A percentile compares a stretch with the other conserved stretches of the same genome.
Evolutionary conservation across 805 yeast genomes (phyloP).

Genomic region (Naumovozyma castellii): DNA sequence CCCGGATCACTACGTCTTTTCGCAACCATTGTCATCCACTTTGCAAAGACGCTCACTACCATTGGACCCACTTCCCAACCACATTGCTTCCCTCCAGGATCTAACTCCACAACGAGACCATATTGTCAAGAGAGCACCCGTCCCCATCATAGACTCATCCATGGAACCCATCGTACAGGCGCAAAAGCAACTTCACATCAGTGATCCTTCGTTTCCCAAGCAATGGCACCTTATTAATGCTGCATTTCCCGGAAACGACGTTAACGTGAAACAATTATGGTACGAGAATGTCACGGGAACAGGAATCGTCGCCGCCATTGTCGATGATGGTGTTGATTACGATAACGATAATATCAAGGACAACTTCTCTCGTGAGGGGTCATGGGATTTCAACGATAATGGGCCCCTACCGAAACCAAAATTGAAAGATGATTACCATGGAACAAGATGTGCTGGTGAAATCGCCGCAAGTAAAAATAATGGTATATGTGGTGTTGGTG

Average conservation of each 20-base stretch:
- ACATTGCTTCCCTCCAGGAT: slow-evolving; percentile 39
- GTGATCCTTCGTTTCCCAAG: slow-evolving; percentile 70
- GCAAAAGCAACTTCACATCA: slow-evolving; percentile 45
- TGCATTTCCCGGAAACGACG: slow-evolving; percentile 65
- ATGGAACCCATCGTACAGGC: slow-evolving; percentile 39
- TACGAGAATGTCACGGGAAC: slow-evolving; percentile 66
- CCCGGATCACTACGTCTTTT: slow-evolving; percentile 58
- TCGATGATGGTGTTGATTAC: slow-evolving; percentile 90
- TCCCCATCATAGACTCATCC: slow-evolving; percentile 44
- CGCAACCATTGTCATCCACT: slow-evolving; percentile 30
- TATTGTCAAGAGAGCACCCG: slow-evolving; percentile 53
- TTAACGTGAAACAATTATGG: slow-evolving; percentile 85
- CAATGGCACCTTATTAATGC: slow-evolving; percentile 94
- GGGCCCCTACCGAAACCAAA: slow-evolving; percentile 69
- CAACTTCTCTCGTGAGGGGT: slow-evolving; percentile 67
- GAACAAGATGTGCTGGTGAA: slow-evolving; percentile 97
- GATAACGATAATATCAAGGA: slow-evolving; percentile 62
- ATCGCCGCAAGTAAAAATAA: slow-evolving; percentile 80
- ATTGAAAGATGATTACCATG: slow-evolving; percentile 78
- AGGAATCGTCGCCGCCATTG: slow-evolving; percentile 76
- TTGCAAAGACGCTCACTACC: no score
- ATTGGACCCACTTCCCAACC: no score
- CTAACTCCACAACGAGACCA: slow-evolving; percentile 38
- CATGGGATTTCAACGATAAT: slow-evolving; percentile 88
- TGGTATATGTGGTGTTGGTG: slow-evolving; percentile 90